Evolutionary conservation across 1,139 yeast species (phyloP).

Genomic region (Geotrichum restrictum): DNA sequence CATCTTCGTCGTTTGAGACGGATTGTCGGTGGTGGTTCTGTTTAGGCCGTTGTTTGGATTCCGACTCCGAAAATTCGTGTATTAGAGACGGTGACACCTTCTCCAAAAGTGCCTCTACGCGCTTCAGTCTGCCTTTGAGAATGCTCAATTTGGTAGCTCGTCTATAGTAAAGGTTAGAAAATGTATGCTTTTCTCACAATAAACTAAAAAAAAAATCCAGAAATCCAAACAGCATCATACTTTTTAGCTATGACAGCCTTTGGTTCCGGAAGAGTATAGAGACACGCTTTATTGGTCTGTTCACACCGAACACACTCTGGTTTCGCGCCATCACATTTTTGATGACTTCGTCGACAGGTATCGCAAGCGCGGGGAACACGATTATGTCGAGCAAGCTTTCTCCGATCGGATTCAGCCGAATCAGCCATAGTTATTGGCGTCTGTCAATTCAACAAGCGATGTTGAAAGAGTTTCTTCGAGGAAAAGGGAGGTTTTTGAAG

Average conservation of each 20-base stretch:
- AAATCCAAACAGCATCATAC: no score
- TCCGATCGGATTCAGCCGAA: not conserved
- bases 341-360: constrained; percentile 61
- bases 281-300: constrained; percentile 41
- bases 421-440: not conserved
- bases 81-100: constrained; percentile 22
- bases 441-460: not conserved
- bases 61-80: no score
- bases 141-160: not conserved
- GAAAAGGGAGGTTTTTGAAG: not conserved
- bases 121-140: constrained; percentile 24
- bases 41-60: no score
- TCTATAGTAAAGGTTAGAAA: constrained; percentile 3
- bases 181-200: not conserved
- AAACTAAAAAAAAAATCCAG: not conserved
- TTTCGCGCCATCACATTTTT: constrained; percentile 68
- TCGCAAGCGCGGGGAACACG: constrained; percentile 51
- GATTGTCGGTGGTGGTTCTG: no score
- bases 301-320: constrained; percentile 63
- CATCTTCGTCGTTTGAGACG: no score
- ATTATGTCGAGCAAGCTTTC: constrained; percentile 30
- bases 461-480: not conserved
- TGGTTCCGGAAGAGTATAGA: constrained; percentile 34
- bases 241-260: constrained; percentile 33
- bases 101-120: constrained; percentile 36